These are phyloP conservation scores for Aspergillus pseudoviridinutans DNA, from an alignment of 2,329 filamentous ascomycete species.

Conservation along the genomic window DNA sequence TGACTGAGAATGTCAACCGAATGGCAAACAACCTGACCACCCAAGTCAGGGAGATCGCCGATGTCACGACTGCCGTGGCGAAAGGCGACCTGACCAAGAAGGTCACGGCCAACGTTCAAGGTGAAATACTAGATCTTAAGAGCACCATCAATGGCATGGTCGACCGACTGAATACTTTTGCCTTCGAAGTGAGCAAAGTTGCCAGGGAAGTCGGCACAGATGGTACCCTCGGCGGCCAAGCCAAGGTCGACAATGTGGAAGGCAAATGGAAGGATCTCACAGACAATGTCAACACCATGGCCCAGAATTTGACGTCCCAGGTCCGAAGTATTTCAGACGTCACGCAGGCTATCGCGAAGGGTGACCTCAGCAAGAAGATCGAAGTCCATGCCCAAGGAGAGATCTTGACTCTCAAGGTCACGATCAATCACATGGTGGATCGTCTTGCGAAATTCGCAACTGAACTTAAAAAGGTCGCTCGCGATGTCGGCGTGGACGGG, in stretches of 20 bases:
- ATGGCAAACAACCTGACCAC: constrained; percentile 99
- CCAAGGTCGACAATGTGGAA: constrained; percentile 61
- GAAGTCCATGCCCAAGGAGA: constrained; percentile 93
- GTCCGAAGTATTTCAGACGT: constrained; percentile 91
- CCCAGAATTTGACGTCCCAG: constrained; percentile 60
- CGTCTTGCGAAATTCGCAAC: constrained; percentile 93
- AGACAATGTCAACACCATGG: constrained; percentile 66
- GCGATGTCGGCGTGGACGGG: constrained; percentile 94
- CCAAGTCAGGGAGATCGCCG: constrained; percentile 95
- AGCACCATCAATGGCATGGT: constrained; percentile 76
- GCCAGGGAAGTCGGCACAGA: constrained; percentile 63
- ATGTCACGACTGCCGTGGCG: constrained; percentile 92
- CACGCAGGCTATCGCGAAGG: constrained; percentile 90
- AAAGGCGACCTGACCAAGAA: constrained; percentile 93
- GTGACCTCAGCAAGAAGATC: constrained; percentile 94
- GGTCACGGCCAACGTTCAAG: constrained; percentile 88
- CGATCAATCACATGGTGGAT: constrained; percentile 98
- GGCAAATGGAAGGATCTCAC: constrained; percentile 65
- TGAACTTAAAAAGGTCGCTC: constrained; percentile 90
- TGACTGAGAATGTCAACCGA: constrained; percentile 93
- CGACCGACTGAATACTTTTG: constrained; percentile 60
- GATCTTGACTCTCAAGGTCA: constrained; percentile 89
- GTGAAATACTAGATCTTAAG: constrained; percentile 92
- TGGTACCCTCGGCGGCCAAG: constrained; percentile 61
- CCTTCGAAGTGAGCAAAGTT: constrained; percentile 63